Conservation (phyloP, 129 eudicot genomes). For the Helianthus tuberosus region DNA sequence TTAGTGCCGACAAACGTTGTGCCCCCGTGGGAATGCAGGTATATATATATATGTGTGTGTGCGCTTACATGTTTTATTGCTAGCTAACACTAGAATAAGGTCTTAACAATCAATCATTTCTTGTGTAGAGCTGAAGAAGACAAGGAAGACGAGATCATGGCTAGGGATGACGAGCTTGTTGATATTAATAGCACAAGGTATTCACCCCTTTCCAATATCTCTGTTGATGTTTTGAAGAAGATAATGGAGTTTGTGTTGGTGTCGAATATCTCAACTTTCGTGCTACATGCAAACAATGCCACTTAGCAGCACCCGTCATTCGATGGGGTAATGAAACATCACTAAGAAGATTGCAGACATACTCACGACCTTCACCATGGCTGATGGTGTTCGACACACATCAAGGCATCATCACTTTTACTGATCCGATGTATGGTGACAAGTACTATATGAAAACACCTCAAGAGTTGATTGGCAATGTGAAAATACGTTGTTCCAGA, state of each 20-base stretch:
- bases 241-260: neutral
- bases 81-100: neutral
- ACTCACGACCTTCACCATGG: slow-evolving; percentile 21
- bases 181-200: neutral
- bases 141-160: neutral
- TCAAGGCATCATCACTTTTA: neutral
- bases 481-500: neutral
- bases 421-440: slow-evolving; percentile 22
- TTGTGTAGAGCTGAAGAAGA: neutral
- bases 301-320: neutral
- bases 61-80: neutral
- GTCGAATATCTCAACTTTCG: no score
- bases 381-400: neutral
- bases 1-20: neutral
- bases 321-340: neutral
- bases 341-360: slow-evolving; percentile 1
- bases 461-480: neutral
- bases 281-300: neutral
- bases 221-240: slow-evolving; percentile 10
- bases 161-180: neutral
- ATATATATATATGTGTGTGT: neutral
- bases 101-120: neutral
- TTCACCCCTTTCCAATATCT: slow-evolving; percentile 12
- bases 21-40: slow-evolving; percentile 23
- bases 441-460: neutral